Base-by-base conservation (phyloP, 2,329 filamentous ascomycete genomes). In the Xylariales sp. region DNA sequence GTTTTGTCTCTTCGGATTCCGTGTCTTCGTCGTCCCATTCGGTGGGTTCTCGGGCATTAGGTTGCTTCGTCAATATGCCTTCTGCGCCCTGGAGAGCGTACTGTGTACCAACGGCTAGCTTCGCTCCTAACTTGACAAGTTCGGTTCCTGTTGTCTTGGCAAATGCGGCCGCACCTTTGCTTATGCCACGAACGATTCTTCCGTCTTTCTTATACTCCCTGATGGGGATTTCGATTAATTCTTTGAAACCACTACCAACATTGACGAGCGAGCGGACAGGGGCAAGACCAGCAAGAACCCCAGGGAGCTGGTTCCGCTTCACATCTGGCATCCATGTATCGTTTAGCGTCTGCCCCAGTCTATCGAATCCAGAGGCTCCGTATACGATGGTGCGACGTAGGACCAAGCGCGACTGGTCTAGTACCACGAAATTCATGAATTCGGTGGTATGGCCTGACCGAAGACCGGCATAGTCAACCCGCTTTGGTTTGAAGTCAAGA, bases 321-420 rank as follows among this genome's bases (percentile, higher is more conserved):
- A 99, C 92, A 77, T 99, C 95, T 0, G 94, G 94, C 87, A 91
- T 97, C 96, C 96, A 99, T 50, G 97, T 93, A 77, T 97, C 93
- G 76, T 98, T 98, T 41, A 99, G 86, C 2, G 91, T 95, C 78
- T 94, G 89, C 62, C 96, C 94, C 1, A 99, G 86, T 57, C 92
- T 90, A 73, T 98, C 94, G 73, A 98, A 97, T 0, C 96, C 96
- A 7, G 90, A 90, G 0, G 97, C 88, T 34, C 97, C 96, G 73
- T 98, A 97, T 43, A 98, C 89, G 73, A 99, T 98, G 32, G 93
- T 92, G 77, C 95, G 94, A 12, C 92, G 89, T 61, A 99, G 86
- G 6, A 91, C 88, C 86, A 99, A 92, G 68, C 95, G 90, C 1
- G 96, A 90, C 71, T 93, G 91, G 73, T 99, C 96, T 0, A 99